A percentile compares a stretch with the other conserved stretches of the same genome.
Evolutionary conservation across 2,329 filamentous ascomycete genomes (phyloP).

Genomic region (Metarhizium album): DNA sequence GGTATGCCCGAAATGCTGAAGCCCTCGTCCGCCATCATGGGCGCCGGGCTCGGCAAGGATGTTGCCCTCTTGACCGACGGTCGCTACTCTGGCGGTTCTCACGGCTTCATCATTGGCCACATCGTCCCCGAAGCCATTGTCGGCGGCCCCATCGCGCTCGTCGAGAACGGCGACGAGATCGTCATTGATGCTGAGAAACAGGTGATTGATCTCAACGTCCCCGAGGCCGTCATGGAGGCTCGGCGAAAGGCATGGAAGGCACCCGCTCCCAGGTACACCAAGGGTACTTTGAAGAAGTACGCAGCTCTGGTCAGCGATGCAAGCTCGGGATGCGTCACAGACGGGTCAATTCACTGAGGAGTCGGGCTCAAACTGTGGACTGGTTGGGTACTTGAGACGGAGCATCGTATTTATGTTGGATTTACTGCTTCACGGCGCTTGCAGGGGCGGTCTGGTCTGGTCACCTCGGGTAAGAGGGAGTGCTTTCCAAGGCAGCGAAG

Average conservation of each 20-base stretch:
- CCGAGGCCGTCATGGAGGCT: constrained; percentile 50
- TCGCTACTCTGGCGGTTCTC: constrained; percentile 69
- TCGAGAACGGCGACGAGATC: constrained; percentile 71
- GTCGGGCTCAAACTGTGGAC: too few species aligned
- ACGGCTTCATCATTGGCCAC: constrained; percentile 81
- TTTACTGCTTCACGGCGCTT: not conserved
- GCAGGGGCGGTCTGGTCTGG: not conserved
- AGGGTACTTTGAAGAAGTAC: constrained; percentile 63
- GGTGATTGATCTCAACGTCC: constrained; percentile 55
- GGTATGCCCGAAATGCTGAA: constrained; percentile 96
- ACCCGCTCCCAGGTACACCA: constrained; percentile 45
- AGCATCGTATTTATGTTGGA: not conserved
- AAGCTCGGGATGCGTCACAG: constrained; percentile 49
- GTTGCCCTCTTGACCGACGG: constrained; percentile 66
- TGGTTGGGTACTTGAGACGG: not conserved
- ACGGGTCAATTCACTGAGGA: constrained; percentile 21
- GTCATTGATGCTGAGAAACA: constrained; percentile 72
- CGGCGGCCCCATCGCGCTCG: constrained; percentile 73
- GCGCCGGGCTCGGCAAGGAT: constrained; percentile 68
- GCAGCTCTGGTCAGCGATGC: constrained; percentile 48
- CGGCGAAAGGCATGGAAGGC: constrained; percentile 51
- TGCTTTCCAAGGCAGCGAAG: not conserved
- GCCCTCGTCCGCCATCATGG: constrained; percentile 88
- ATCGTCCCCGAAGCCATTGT: constrained; percentile 81
- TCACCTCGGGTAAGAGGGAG: not conserved